Evolutionary conservation across 2,329 filamentous ascomycete species (phyloP).

Genomic region (Tolypocladium nubicola): DNA sequence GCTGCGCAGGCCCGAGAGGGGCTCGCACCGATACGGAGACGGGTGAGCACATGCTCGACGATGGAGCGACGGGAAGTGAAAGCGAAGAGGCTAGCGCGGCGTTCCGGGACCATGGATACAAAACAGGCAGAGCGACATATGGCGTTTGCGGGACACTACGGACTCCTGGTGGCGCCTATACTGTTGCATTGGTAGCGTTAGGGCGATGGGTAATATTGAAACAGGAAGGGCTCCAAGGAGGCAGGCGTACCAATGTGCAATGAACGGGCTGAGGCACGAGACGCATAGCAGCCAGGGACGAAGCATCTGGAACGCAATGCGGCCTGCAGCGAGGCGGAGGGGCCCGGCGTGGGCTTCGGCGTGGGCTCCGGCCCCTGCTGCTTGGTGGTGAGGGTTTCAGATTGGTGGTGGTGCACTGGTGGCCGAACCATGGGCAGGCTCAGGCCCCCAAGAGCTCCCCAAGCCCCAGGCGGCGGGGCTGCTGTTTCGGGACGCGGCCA

Average conservation of each 20-base stretch:
- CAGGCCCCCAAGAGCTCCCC: too few relatives aligned
- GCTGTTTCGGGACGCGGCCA: background rate
- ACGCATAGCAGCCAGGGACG: background rate
- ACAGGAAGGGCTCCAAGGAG: background rate
- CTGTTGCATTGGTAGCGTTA: background rate
- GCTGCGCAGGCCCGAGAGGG: conserved; percentile 33
- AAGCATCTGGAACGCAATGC: background rate
- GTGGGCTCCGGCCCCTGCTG: background rate
- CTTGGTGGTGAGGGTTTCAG: background rate
- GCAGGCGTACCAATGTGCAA: too few relatives aligned
- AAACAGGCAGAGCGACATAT: background rate
- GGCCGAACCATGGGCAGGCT: background rate
- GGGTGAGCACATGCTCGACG: conserved; percentile 5
- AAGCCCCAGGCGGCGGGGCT: background rate
- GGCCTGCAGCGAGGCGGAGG: background rate
- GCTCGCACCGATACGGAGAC: conserved; percentile 20
- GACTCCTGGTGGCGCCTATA: background rate
- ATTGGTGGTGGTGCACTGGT: background rate
- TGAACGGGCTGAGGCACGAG: too few relatives aligned
- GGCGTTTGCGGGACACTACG: background rate
- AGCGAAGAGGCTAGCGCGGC: background rate
- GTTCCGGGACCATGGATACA: background rate
- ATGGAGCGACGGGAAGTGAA: background rate
- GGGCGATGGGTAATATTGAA: background rate
- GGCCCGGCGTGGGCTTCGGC: background rate